Conservation (phyloP, 345 rosid species). For the Leavenworthia alabamica region DNA sequence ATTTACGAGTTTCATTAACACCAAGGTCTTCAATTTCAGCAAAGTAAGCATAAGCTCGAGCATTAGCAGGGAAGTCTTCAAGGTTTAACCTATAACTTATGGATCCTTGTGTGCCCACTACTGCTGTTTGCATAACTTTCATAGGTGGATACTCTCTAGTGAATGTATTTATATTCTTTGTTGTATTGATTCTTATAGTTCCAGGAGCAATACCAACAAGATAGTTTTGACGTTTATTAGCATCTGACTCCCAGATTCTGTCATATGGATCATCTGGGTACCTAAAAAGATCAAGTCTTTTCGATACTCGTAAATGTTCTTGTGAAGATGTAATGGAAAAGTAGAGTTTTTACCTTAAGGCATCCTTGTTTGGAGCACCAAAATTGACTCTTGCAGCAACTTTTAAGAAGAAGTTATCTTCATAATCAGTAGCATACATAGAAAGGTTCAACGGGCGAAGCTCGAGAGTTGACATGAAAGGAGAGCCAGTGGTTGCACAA, state of each 20-base stretch:
- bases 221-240: constrained; percentile 66
- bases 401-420: constrained; percentile 71
- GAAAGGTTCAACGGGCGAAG: constrained; percentile 80
- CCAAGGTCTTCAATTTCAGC: constrained; percentile 84
- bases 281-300: constrained; percentile 41
- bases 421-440: constrained; percentile 83
- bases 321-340: neutral
- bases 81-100: constrained; percentile 83
- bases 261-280: constrained; percentile 99
- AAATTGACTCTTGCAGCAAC: constrained; percentile 93
- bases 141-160: constrained; percentile 97
- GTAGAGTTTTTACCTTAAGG: constrained; percentile 50
- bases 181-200: constrained; percentile 63
- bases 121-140: constrained; percentile 96
- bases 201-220: constrained; percentile 86
- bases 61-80: constrained; percentile 91
- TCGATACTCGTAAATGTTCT: neutral
- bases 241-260: constrained; percentile 96
- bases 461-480: constrained; percentile 87
- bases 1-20: constrained; percentile 67
- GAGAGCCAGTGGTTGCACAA: constrained; percentile 84
- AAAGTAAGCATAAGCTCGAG: constrained; percentile 86
- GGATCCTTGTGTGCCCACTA: constrained; percentile 67
- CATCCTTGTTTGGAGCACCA: constrained; percentile 65
- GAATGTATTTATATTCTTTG: constrained; percentile 42